A percentile compares a stretch with the other conserved stretches of the same genome.
Conservation (phyloP, 2,329 filamentous ascomycete species). For the Gnomoniopsis smithogilvyi region DNA sequence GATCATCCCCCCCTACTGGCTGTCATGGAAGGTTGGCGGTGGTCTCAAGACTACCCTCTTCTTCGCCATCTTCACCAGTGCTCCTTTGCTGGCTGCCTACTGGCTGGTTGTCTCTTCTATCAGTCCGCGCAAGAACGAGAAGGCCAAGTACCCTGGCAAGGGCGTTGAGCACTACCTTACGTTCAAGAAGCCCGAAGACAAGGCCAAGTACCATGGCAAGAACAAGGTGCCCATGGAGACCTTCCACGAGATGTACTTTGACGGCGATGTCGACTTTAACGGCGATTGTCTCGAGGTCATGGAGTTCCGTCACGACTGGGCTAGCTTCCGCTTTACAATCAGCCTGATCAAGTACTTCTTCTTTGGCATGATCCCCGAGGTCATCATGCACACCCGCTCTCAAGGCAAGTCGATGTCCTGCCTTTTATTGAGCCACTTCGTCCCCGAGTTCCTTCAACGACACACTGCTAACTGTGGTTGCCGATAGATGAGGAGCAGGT, state of each 20-base stretch:
- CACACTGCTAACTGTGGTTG: neutral
- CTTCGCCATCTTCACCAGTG: constrained; percentile 72
- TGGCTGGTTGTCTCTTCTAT: constrained; percentile 79
- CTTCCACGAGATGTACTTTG: constrained; percentile 98
- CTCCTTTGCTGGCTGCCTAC: constrained; percentile 78
- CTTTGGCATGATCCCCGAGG: constrained; percentile 81
- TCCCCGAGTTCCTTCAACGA: neutral
- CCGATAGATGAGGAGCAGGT: constrained; percentile 89
- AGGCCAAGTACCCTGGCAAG: constrained; percentile 79
- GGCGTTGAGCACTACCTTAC: constrained; percentile 88
- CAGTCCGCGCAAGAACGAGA: constrained; percentile 88
- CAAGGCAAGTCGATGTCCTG: constrained; percentile 72
- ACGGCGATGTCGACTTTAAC: constrained; percentile 92
- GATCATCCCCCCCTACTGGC: constrained; percentile 69
- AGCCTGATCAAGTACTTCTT: constrained; percentile 86
- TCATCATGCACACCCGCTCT: constrained; percentile 87
- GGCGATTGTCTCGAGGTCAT: constrained; percentile 84
- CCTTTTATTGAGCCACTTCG: too few species aligned
- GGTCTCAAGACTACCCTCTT: constrained; percentile 86
- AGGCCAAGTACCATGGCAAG: constrained; percentile 68
- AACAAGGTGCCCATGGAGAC: constrained; percentile 88
- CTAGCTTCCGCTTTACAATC: constrained; percentile 86
- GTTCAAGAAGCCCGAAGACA: constrained; percentile 66
- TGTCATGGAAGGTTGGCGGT: constrained; percentile 80
- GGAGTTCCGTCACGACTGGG: constrained; percentile 97